phyloP scores from a whole-genome alignment of 495 filamentous ascomycete genomes.

The Hypoxylon rickii region DNA sequence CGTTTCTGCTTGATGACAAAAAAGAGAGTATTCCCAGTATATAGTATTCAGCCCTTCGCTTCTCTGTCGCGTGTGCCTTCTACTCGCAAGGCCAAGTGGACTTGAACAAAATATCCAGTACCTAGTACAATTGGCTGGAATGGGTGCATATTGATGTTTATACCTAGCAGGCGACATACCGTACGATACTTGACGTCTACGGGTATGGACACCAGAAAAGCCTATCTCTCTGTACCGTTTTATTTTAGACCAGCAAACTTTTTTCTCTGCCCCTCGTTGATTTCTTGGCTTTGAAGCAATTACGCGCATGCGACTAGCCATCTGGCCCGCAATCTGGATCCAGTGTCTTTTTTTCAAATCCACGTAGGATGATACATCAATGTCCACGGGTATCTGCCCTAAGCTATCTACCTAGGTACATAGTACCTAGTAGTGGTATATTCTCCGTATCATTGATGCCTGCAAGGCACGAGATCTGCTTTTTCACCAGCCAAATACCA shows the following conservation, averaged over 20 bases:
- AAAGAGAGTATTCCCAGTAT: too few species aligned
- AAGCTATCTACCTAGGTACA: neutral
- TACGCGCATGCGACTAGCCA: slow-evolving; percentile 31
- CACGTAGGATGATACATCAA: neutral
- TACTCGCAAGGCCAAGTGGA: too few species aligned
- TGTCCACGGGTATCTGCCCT: neutral
- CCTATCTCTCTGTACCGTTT: slow-evolving; percentile 6
- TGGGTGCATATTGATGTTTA: too few species aligned
- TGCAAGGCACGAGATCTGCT: slow-evolving; percentile 32
- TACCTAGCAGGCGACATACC: too few species aligned
- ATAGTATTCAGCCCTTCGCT: too few species aligned
- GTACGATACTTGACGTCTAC: too few species aligned
- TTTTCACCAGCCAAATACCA: neutral
- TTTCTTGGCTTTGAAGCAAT: slow-evolving; percentile 18
- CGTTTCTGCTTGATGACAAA: too few species aligned
- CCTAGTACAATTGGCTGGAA: neutral
- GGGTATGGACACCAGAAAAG: too few species aligned
- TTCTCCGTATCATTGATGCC: neutral
- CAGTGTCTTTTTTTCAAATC: slow-evolving; percentile 3
- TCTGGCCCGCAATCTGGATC: slow-evolving; percentile 14
- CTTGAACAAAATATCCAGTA: neutral
- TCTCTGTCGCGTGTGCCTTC: too few species aligned
- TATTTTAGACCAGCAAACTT: slow-evolving; percentile 30
- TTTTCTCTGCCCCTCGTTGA: slow-evolving; percentile 11
- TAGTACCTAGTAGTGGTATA: slow-evolving; percentile 10